Base-by-base conservation (phyloP, 2,329 filamentous ascomycete genomes). In the Ascochyta pisi region DNA sequence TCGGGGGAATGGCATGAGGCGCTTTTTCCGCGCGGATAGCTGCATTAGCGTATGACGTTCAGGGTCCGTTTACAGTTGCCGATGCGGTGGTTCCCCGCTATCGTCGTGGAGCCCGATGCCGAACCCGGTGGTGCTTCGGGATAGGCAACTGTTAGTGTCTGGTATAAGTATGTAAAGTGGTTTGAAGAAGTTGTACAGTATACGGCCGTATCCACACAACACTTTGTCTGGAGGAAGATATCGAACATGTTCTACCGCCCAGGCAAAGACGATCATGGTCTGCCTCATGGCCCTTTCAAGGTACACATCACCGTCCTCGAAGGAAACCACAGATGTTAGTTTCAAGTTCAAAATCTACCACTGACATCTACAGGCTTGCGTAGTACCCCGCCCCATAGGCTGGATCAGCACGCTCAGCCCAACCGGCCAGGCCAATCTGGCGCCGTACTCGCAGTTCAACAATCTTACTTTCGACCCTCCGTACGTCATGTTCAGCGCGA, bases 401-500 rank as follows among this genome's bases (percentile, higher is more conserved):
- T 87, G 85, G 84, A 86, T 87, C 64, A 84, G 81, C 22, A 86
- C 84, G 0, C 76, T 80, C 55, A 81, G 79, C n/a, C 64, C 66
- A 15, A 61, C 69, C 6, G 80, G 81, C 55, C 66, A 73, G 44
- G 76, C 82, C 66, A 87, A 87, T 61, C 79, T 87, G 2, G 85
- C 84, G 0, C 85, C 85, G 0, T 87, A 84, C 73, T 81, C 76
- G 0, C 85, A 87, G 71, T 87, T 87, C 78, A 86, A 83, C 70
- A 87, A 87, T 61, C 78, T 87, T 0, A 86, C 83, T 29, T 87
- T 86, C 71, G 83, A 86, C 66, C 85, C 84, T 0, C 85, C 85
- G 0, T 86, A 85, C 64, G 81, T 87, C 26, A 84, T 87, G 81
- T 87, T 88, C 78, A 77, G 76, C 31, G 79, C 82, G 3, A 87